These are phyloP conservation scores for Claviceps sp. DNA, from an alignment of 2,329 filamentous ascomycete genomes.

Conservation along the genomic window DNA sequence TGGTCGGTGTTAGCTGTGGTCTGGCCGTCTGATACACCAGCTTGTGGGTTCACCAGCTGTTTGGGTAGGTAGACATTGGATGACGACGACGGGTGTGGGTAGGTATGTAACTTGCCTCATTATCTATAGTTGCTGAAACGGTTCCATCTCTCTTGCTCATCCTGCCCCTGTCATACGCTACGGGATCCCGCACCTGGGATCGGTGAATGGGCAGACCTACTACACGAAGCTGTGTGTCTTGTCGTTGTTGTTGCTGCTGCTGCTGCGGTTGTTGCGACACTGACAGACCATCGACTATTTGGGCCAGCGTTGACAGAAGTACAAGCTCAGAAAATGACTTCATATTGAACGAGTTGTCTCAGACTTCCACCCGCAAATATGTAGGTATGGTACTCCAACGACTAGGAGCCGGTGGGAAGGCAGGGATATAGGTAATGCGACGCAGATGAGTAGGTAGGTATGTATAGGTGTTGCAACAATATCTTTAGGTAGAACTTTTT, in stretches of 20 bases:
- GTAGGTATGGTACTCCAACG: no score
- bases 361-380: background rate
- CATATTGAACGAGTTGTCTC: constrained; percentile 18
- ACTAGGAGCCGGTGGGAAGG: no score
- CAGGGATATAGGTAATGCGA: no score
- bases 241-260: constrained; percentile 8
- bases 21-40: no score
- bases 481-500: no score
- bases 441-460: no score
- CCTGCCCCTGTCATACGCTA: constrained; percentile 25
- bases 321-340: constrained; percentile 18
- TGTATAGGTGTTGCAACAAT: no score
- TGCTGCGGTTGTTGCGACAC: constrained; percentile 8
- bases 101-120: constrained; percentile 30
- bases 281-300: constrained; percentile 11
- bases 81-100: background rate
- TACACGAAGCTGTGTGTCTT: constrained; percentile 26
- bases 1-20: background rate
- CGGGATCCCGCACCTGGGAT: constrained; percentile 23
- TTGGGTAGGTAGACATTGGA: no score
- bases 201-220: constrained; percentile 31
- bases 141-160: constrained; percentile 27
- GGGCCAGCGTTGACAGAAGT: constrained; percentile 1
- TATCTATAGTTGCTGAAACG: constrained; percentile 36
- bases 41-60: no score